These are phyloP conservation scores for Penicillium soppii DNA, from an alignment of 495 filamentous ascomycete species.

Conservation along the genomic window DNA sequence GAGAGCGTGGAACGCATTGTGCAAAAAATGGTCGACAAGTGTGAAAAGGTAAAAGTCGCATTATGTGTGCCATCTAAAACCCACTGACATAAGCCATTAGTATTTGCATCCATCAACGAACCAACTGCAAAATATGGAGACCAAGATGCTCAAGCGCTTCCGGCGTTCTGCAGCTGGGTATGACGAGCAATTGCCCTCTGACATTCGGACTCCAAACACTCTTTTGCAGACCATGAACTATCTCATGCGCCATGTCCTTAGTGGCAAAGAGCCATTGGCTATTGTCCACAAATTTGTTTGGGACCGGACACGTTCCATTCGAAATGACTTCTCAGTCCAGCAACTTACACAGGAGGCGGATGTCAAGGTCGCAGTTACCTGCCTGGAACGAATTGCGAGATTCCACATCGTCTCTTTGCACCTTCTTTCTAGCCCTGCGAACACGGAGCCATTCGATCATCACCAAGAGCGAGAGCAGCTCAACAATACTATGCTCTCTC, in stretches of 20 bases:
- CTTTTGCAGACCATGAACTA: slow-evolving; percentile 80
- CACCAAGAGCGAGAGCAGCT: slow-evolving; percentile 94
- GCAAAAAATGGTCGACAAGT: slow-evolving; percentile 60
- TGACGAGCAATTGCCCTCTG: slow-evolving; percentile 86
- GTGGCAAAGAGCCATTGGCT: slow-evolving; percentile 60
- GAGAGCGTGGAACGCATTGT: slow-evolving; percentile 80
- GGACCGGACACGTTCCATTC: slow-evolving; percentile 88
- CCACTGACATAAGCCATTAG: slow-evolving; percentile 23
- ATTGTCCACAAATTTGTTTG: slow-evolving; percentile 84
- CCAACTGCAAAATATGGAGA: slow-evolving; percentile 44
- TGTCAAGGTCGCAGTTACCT: slow-evolving; percentile 69
- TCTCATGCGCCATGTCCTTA: slow-evolving; percentile 72
- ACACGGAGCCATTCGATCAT: slow-evolving; percentile 73
- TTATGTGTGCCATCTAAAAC: background rate
- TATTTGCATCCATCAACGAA: slow-evolving; percentile 38
- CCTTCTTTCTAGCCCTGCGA: slow-evolving; percentile 65
- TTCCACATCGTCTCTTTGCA: slow-evolving; percentile 91
- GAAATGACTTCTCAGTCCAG: slow-evolving; percentile 93
- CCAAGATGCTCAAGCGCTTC: slow-evolving; percentile 80
- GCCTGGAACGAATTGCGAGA: slow-evolving; percentile 84
- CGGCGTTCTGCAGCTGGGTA: slow-evolving; percentile 88
- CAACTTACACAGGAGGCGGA: slow-evolving; percentile 66
- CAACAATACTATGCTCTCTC: slow-evolving; percentile 78
- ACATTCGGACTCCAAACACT: slow-evolving; percentile 77
- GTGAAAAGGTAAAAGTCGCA: slow-evolving; percentile 50